A percentile compares a stretch with the other conserved stretches of the same genome.
Evolutionary conservation across 2,329 filamentous ascomycete species (phyloP).

Genomic region (Chaetomium olivaceum): DNA sequence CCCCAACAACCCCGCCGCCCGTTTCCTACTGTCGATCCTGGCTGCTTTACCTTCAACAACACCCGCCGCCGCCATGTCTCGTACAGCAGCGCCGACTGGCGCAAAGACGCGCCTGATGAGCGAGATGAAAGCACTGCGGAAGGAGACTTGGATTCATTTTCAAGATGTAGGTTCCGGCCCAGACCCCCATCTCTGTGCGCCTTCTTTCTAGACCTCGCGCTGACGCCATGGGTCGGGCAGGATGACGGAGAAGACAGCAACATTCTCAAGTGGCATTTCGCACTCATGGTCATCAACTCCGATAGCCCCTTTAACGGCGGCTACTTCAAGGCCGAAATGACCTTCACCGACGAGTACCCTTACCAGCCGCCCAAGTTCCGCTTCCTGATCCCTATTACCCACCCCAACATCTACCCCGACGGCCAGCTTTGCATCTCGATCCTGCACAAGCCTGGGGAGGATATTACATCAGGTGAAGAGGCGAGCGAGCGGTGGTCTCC

Average conservation of each 20-base stretch:
- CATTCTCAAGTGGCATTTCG: conserved; percentile 83
- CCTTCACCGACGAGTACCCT: conserved; percentile 85
- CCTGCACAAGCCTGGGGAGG: conserved; percentile 86
- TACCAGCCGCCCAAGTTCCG: conserved; percentile 86
- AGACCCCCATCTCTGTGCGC: not conserved
- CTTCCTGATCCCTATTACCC: conserved; percentile 76
- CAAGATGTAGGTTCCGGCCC: conserved; percentile 45
- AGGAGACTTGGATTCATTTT: conserved; percentile 93
- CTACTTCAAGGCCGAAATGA: conserved; percentile 88
- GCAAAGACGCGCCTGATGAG: conserved; percentile 85
- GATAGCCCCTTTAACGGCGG: conserved; percentile 91
- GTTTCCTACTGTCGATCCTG: not conserved
- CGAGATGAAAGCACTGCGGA: conserved; percentile 77
- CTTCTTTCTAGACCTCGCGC: not conserved
- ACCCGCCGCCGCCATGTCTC: conserved; percentile 21
- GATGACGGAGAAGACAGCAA: conserved; percentile 69
- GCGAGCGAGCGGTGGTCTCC: conserved; percentile 94
- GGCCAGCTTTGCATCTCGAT: conserved; percentile 96
- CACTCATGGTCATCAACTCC: conserved; percentile 87
- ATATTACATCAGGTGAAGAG: conserved; percentile 85
- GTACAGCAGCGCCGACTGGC: conserved; percentile 34
- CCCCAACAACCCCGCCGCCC: not conserved
- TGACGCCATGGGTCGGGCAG: conserved; percentile 21
- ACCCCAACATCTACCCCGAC: conserved; percentile 92
- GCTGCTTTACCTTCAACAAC: not conserved